These are phyloP conservation scores for Endoconidiophora laricicola DNA, from an alignment of 2,329 filamentous ascomycete species.

Conservation along the genomic window DNA sequence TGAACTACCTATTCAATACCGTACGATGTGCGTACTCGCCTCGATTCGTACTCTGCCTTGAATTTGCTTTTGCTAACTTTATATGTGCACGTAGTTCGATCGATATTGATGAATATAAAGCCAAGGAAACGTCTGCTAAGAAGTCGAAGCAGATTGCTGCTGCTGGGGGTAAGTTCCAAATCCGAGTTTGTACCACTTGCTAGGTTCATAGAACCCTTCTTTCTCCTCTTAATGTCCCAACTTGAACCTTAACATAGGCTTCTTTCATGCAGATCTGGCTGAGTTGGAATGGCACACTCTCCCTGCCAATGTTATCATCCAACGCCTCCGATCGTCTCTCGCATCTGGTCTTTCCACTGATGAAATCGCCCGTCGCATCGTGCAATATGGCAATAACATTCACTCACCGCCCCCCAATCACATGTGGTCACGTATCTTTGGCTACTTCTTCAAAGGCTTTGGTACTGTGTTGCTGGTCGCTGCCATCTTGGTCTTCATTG, in stretches of 20 bases:
- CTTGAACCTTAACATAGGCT: neutral
- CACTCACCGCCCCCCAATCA: conserved; percentile 49
- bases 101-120: conserved; percentile 38
- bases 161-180: neutral
- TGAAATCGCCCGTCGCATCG: conserved; percentile 36
- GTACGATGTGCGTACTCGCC: conserved; percentile 28
- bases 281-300: conserved; percentile 53
- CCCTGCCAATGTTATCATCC: conserved; percentile 38
- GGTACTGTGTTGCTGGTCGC: conserved; percentile 53
- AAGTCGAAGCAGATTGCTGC: conserved; percentile 6
- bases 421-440: conserved; percentile 31
- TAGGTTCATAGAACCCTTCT: neutral
- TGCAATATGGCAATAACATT: conserved; percentile 49
- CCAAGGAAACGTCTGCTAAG: conserved; percentile 22
- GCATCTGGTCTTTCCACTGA: conserved; percentile 42
- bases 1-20: conserved; percentile 35
- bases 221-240: neutral
- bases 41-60: neutral
- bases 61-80: neutral
- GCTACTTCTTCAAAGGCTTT: conserved; percentile 64
- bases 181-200: neutral
- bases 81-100: conserved; percentile 25
- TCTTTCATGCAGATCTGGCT: conserved; percentile 31
- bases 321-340: conserved; percentile 39
- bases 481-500: conserved; percentile 55